A percentile compares a stretch with the other conserved stretches of the same genome.
Evolutionary conservation across 768 basidiomycete species (phyloP).

Genomic region (Mrakia frigida): DNA sequence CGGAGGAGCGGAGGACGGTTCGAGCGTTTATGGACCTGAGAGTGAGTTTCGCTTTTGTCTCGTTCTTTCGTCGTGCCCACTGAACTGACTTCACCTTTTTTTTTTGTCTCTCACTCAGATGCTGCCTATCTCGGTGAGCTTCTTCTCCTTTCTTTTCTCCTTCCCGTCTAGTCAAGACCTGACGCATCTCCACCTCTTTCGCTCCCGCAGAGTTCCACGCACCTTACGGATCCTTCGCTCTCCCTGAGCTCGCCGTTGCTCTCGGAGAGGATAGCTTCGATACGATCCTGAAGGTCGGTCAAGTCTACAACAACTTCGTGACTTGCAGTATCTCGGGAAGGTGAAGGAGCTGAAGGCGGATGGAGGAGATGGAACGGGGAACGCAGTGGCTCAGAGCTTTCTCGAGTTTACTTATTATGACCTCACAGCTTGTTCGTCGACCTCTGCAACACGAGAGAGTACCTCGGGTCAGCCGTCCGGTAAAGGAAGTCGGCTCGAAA

Average conservation of each 20-base stretch:
- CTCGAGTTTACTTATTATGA: no score
- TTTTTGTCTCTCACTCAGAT: background rate
- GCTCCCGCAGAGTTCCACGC: conserved; percentile 27
- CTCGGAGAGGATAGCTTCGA: conserved; percentile 18
- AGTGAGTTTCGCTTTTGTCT: conserved; percentile 4
- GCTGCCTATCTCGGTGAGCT: conserved; percentile 6
- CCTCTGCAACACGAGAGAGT: no score
- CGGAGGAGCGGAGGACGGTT: background rate
- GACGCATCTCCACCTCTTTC: background rate
- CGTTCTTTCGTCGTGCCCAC: background rate
- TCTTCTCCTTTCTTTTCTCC: no score
- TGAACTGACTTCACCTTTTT: no score
- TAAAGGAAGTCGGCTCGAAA: no score
- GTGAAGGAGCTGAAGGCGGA: background rate
- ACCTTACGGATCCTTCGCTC: conserved; percentile 26
- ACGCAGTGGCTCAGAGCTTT: no score
- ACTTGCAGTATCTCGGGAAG: background rate
- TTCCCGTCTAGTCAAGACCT: background rate
- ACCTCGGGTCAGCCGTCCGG: no score
- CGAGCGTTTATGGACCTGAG: conserved; percentile 2
- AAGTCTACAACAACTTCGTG: conserved; percentile 28
- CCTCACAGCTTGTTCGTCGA: no score
- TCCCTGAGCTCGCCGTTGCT: conserved; percentile 18
- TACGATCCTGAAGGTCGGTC: conserved; percentile 23
- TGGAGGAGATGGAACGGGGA: no score